Evolutionary conservation across 768 basidiomycete species (phyloP), one percentile per base, ranked within the genome.

Genomic region (Calocybe gangraenosa): DNA sequence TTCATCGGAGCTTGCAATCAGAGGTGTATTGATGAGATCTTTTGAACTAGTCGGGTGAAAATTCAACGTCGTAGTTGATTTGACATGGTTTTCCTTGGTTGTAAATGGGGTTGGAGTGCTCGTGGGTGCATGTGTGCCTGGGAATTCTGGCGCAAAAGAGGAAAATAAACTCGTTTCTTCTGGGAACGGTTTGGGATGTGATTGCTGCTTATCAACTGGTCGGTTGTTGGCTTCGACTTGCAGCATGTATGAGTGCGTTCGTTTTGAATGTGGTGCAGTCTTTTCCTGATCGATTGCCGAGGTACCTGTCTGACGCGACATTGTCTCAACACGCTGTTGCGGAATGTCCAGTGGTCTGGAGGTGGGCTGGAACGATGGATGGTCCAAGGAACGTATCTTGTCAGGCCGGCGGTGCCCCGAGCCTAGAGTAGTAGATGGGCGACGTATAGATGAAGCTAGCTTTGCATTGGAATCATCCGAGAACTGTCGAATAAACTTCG

Each of bases 401-500:
- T 52, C 32, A 30, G 20, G 15, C 19, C 23, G 44, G 35, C 44
- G 31, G 37, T 48, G 34, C 31, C 45, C 46, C 22, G 49, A 47
- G 18, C 45, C 33, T 52, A 56, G 38, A 13, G 43, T 38, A 28
- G 52, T 49, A 33, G 52, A 40, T 13, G 52, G 49, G 20, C 52
- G 47, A 36, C 49, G 41, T 7, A 53, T 40, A 4, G 37, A 37
- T 11, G 34, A 43, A 42, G 32, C 43, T 5, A 30, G 7, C 10
- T 7, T 21, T 14, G 17, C 44, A 39, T 47, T 44, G 13, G 36
- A 31, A 9, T 42, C 48, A 11, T 15, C 11, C 13, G 47, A 31
- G 18, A 22, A 22, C 23, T 42, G 43, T 5, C 42, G 23, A 7
- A 25, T 15, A 30, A 31, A 17, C 7, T 25, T 42, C 7, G 23